Percentiles rank a stretch among this genome's conserved stretches.
These are phyloP conservation scores for Aethionema arabicum DNA, from an alignment of 345 rosid species.

Conservation along the genomic window DNA sequence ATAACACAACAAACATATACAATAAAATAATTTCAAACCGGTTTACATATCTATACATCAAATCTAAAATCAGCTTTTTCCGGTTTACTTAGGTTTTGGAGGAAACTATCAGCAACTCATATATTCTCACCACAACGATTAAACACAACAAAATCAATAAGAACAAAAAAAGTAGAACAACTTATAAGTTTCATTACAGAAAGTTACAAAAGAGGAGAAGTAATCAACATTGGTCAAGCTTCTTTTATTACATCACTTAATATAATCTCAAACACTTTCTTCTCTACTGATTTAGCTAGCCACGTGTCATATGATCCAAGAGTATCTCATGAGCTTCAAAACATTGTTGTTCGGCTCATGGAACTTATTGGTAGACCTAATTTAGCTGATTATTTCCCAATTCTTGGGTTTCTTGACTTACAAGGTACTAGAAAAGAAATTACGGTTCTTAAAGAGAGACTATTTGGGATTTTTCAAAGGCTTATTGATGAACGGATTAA, in stretches of 20 bases:
- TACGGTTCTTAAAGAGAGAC: conserved; percentile 13
- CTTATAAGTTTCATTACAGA: conserved; percentile 32
- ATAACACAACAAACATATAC: too few species aligned
- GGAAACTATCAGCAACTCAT: conserved; percentile 21
- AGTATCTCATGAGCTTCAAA: conserved; percentile 35
- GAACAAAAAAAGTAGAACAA: conserved; percentile 31
- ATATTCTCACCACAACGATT: conserved; percentile 22
- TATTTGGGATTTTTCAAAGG: conserved; percentile 32
- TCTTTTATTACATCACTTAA: conserved; percentile 44
- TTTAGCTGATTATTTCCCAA: conserved; percentile 47
- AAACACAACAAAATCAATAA: conserved; percentile 2
- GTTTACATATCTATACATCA: too few species aligned
- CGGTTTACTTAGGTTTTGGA: conserved; percentile 12
- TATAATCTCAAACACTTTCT: conserved; percentile 40
- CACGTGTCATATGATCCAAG: conserved; percentile 3
- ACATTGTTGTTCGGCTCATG: conserved; percentile 36
- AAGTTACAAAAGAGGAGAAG: conserved; percentile 22
- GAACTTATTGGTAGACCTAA: conserved; percentile 45
- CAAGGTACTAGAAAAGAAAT: conserved; percentile 40
- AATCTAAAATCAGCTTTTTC: not conserved
- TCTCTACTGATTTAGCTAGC: conserved; percentile 46
- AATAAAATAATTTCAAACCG: too few species aligned
- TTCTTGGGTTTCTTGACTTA: conserved; percentile 41
- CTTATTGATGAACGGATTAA: conserved; percentile 31
- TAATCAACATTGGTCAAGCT: conserved; percentile 42